Evolutionary conservation across 164 flowering plant genomes (phyloP), one percentile per base, ranked within the genome.

Genomic region (Stephania japonica): DNA sequence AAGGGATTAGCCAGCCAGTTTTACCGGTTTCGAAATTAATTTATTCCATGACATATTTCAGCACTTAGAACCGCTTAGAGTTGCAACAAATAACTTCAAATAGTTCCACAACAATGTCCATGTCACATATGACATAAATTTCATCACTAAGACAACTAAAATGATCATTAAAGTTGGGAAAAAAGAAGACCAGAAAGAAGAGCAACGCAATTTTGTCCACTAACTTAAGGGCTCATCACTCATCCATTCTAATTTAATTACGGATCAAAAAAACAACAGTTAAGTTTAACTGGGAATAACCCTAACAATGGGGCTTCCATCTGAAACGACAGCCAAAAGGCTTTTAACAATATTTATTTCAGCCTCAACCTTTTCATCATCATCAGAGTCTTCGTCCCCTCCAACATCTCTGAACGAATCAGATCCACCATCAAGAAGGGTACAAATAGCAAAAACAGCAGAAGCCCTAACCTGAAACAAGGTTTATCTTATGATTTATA

Each of bases 301-400:
- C 80, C 99, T 86, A 69, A 95, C 99, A 50, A 95, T 80, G 11
- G 98, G 98, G 72, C 98, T 93, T 80, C 99, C 99, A 85, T 95
- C 99, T 50, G 96, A 86, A 78, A 85, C 88, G 75, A 87, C 88
- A 85, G 72, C 86, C 75, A 91, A 78, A 72, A 95, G 86, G 82
- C 86, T 88, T 79, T 80, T 90, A 65, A 95, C 78, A 72, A 95
- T 90, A 78, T 79, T 80, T 75, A 81, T 78, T 78, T 92, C 98
- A 78, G 88, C 87, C 81, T 81, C 87, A 84, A 78, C 75, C 74
- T 86, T 95, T 83, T 92, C 94, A 84, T 90, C 97, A 85, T 90
- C 97, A 89, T 93, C 97, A 85, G 64, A 80, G 26, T 89, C 94
- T 71, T 87, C 95, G 80, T 89, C 93, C 67, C 86, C 93, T 50